Evolutionary conservation across 305 asterid species (phyloP).

Genomic region (Plantago lanceolata): DNA sequence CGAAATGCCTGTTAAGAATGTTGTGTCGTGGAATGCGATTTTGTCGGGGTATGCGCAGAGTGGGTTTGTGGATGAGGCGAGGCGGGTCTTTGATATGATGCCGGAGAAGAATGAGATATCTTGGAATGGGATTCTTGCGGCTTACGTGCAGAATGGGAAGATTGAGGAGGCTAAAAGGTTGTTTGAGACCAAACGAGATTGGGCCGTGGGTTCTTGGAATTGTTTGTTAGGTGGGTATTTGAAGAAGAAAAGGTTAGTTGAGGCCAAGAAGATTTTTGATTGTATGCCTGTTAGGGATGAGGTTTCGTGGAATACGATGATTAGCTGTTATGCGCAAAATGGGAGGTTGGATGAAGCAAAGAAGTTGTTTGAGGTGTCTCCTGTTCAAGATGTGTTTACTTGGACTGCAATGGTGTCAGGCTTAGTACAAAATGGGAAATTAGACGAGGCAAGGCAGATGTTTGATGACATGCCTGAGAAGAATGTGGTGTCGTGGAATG

Average conservation of each 20-base stretch:
- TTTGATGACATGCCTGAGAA: constrained; percentile 79
- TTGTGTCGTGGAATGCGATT: constrained; percentile 84
- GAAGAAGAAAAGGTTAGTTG: constrained; percentile 65
- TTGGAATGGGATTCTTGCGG: constrained; percentile 86
- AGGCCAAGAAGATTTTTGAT: constrained; percentile 62
- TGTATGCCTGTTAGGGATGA: constrained; percentile 68
- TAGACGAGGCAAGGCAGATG: constrained; percentile 61
- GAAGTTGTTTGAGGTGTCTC: constrained; percentile 65
- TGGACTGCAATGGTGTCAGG: constrained; percentile 94
- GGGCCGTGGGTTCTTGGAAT: constrained; percentile 90
- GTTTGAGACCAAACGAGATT: constrained; percentile 61
- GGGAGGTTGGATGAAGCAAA: constrained; percentile 61
- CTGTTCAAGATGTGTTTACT: constrained; percentile 62
- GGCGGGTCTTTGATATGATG: constrained; percentile 57
- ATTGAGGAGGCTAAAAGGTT: constrained; percentile 71
- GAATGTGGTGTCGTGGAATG: constrained; percentile 82
- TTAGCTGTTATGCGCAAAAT: constrained; percentile 75
- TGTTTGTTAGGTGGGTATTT: constrained; percentile 91
- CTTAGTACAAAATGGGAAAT: constrained; percentile 67
- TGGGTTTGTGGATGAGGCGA: constrained; percentile 72
- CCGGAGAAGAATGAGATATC: constrained; percentile 78
- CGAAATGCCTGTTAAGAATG: constrained; percentile 75
- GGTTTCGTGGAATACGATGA: constrained; percentile 85
- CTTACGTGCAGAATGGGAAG: constrained; percentile 74
- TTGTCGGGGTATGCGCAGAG: constrained; percentile 82